These are phyloP conservation scores for Malassezia equina DNA, from an alignment of 1,284 basidiomycete species.

Conservation along the genomic window DNA sequence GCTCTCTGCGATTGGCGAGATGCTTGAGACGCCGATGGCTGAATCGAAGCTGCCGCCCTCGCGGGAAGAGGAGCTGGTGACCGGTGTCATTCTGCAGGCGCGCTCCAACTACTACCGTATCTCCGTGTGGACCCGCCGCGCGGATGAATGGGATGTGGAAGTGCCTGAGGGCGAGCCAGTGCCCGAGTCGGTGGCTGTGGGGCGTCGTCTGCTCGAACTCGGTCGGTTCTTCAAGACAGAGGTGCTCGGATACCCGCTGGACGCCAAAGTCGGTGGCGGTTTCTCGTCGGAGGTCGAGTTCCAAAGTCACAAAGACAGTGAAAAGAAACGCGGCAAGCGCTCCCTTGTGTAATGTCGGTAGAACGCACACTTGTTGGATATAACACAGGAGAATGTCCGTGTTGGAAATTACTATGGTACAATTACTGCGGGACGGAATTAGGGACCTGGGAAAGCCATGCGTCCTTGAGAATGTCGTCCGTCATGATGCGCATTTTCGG, in stretches of 20 bases:
- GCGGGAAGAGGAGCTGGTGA: slow-evolving; percentile 34
- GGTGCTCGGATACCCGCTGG: slow-evolving; percentile 70
- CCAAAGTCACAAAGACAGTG: slow-evolving; percentile 52
- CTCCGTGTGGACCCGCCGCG: slow-evolving; percentile 81
- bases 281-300: slow-evolving; percentile 49
- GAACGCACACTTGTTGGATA: not conserved
- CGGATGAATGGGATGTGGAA: slow-evolving; percentile 56
- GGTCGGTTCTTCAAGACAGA: slow-evolving; percentile 78
- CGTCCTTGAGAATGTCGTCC: slow-evolving; percentile 71
- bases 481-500: slow-evolving; percentile 68
- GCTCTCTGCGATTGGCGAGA: slow-evolving; percentile 46
- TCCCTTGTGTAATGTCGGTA: slow-evolving; percentile 2
- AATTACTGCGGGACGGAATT: slow-evolving; percentile 3
- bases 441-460: slow-evolving; percentile 58
- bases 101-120: slow-evolving; percentile 91
- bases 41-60: slow-evolving; percentile 22
- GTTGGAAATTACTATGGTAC: slow-evolving; percentile 9
- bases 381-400: not conserved
- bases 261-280: slow-evolving; percentile 63
- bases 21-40: slow-evolving; percentile 36
- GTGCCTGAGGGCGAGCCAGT: slow-evolving; percentile 24
- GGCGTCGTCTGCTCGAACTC: slow-evolving; percentile 62
- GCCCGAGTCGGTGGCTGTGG: slow-evolving; percentile 56
- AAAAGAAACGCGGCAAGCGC: slow-evolving; percentile 71
- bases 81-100: slow-evolving; percentile 78